Percentiles rank a stretch among this genome's conserved stretches.
phyloP scores from a whole-genome alignment of 2,329 filamentous ascomycete genomes.

The Aspergillus viridinutans region DNA sequence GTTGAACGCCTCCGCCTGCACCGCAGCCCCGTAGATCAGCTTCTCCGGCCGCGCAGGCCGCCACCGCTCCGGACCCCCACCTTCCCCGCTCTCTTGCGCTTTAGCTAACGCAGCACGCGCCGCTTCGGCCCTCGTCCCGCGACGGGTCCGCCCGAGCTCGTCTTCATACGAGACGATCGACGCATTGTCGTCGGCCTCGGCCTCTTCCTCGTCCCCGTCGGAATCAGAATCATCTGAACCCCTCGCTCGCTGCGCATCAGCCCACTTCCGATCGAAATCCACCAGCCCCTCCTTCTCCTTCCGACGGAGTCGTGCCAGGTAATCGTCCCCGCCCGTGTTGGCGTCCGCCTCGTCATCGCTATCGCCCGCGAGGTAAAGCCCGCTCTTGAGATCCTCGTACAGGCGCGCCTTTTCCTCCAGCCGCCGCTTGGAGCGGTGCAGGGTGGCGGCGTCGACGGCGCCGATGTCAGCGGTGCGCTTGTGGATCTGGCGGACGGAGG shows the following conservation, averaged over 20 bases:
- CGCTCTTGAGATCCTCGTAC: slow-evolving; percentile 85
- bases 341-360: slow-evolving; percentile 33
- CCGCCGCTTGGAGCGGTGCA: slow-evolving; percentile 67
- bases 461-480: slow-evolving; percentile 58
- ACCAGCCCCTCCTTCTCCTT: slow-evolving; percentile 59
- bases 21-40: slow-evolving; percentile 78
- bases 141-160: slow-evolving; percentile 82
- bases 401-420: slow-evolving; percentile 88
- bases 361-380: slow-evolving; percentile 63
- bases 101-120: slow-evolving; percentile 58
- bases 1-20: slow-evolving; percentile 80
- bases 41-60: slow-evolving; percentile 56
- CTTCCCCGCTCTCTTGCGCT: slow-evolving; percentile 19
- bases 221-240: slow-evolving; percentile 25
- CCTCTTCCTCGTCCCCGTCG: slow-evolving; percentile 30
- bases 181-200: slow-evolving; percentile 44
- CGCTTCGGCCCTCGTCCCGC: slow-evolving; percentile 66
- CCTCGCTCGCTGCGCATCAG: slow-evolving; percentile 55
- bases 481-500: slow-evolving; percentile 57
- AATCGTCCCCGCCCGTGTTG: slow-evolving; percentile 28
- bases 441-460: slow-evolving; percentile 52
- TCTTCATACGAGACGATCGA: slow-evolving; percentile 84
- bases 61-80: slow-evolving; percentile 24
- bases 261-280: slow-evolving; percentile 97
- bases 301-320: slow-evolving; percentile 56